Evolutionary conservation across 2,329 filamentous ascomycete species (phyloP).

Genomic region (Fonsecaea monophora): DNA sequence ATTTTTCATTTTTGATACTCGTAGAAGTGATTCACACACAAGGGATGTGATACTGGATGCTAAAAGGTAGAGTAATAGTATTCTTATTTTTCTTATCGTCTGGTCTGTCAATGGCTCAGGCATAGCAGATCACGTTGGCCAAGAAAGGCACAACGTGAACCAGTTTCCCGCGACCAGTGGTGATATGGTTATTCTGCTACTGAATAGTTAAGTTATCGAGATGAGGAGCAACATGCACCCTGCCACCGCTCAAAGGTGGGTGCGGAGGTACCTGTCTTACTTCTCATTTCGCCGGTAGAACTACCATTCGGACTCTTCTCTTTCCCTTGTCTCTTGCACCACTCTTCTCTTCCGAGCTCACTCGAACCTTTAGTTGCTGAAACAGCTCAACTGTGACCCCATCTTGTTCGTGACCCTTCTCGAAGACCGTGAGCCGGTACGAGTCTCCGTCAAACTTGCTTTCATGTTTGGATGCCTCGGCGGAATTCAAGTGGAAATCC

Average conservation of each 20-base stretch:
- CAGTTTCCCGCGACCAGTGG: background rate
- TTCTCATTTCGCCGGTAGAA: conserved; percentile 39
- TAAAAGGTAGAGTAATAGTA: too few relatives aligned
- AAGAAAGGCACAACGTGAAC: background rate
- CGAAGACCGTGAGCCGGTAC: conserved; percentile 72
- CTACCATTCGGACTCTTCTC: conserved; percentile 65
- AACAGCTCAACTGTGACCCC: conserved; percentile 77
- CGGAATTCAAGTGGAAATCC: conserved; percentile 74
- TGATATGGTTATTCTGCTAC: background rate
- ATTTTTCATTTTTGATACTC: too few relatives aligned
- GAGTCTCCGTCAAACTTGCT: conserved; percentile 84
- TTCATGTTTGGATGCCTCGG: conserved; percentile 62
- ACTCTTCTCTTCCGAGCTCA: conserved; percentile 92
- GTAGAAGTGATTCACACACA: too few relatives aligned
- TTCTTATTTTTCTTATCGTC: too few relatives aligned
- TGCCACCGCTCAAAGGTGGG: background rate
- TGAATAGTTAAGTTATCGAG: background rate
- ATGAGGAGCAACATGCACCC: background rate
- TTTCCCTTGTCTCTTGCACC: conserved; percentile 78
- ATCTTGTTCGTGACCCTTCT: conserved; percentile 63
- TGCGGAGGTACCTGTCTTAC: background rate
- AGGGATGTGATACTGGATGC: too few relatives aligned
- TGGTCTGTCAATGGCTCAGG: background rate
- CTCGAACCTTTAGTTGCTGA: conserved; percentile 85
- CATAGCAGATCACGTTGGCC: background rate